Evolutionary conservation across 2,329 filamentous ascomycete species (phyloP).

Genomic region (Colletotrichum somersetense): DNA sequence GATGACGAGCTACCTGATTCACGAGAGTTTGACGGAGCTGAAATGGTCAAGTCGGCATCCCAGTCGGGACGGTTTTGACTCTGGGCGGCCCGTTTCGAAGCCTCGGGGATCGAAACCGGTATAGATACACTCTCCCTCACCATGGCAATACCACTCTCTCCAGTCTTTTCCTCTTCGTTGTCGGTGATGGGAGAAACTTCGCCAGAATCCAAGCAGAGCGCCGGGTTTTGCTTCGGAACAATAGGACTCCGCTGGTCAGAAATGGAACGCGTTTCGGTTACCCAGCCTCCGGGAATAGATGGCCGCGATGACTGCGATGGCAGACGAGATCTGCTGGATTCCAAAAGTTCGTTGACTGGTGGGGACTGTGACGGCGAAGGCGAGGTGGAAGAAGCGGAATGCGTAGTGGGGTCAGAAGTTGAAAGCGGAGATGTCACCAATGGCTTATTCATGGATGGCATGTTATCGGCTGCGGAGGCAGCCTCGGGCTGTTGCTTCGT

Average conservation of each 20-base stretch:
- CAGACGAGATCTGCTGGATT: conserved; percentile 12
- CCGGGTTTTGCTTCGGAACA: conserved; percentile 10
- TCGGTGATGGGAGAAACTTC: conserved; percentile 44
- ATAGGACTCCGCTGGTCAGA: conserved; percentile 21
- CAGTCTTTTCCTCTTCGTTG: conserved; percentile 32
- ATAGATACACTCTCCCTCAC: conserved; percentile 25
- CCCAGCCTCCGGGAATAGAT: conserved; percentile 50
- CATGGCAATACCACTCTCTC: conserved; percentile 1
- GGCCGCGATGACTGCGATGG: conserved; percentile 42
- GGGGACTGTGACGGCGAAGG: background rate
- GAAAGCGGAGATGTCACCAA: conserved; percentile 15
- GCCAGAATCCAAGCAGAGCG: conserved; percentile 19
- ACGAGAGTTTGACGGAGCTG: conserved; percentile 43
- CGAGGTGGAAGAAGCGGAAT: conserved; percentile 12
- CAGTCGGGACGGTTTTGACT: background rate
- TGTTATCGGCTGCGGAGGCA: conserved; percentile 8
- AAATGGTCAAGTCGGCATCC: conserved; percentile 26
- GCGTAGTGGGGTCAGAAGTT: conserved; percentile 6
- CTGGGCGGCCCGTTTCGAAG: conserved; percentile 12
- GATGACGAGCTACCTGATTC: conserved; percentile 44
- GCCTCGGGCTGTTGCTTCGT: conserved; percentile 8
- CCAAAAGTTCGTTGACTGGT: background rate
- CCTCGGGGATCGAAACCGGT: conserved; percentile 17
- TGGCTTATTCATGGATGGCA: background rate
- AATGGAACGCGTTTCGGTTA: conserved; percentile 45